A percentile compares a stretch with the other conserved stretches of the same genome.
These are phyloP conservation scores for Naegleria gruberi DNA, from an alignment of 208 protist genomes.

Conservation along the genomic window DNA sequence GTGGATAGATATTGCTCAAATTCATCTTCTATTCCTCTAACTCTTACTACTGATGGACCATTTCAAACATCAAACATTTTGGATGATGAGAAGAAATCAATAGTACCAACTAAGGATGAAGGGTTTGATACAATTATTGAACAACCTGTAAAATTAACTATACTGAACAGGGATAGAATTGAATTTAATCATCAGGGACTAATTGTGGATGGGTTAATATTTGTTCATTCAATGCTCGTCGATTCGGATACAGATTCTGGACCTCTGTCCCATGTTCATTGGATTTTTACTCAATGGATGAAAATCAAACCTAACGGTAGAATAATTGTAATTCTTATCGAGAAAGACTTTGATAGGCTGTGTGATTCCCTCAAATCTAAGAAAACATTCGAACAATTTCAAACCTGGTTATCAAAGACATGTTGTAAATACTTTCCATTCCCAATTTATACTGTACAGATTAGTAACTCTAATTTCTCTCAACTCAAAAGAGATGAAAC, in stretches of 20 bases:
- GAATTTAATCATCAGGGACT: background rate
- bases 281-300: background rate
- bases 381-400: background rate
- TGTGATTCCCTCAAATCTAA: background rate
- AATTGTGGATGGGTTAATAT: background rate
- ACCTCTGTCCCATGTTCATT: background rate
- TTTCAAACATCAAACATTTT: background rate
- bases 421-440: background rate
- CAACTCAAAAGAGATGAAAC: background rate
- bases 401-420: background rate
- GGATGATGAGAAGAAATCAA: background rate
- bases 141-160: background rate
- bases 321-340: background rate
- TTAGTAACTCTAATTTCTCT: background rate
- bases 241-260: no score
- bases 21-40: background rate
- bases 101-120: background rate
- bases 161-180: background rate
- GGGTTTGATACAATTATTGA: background rate
- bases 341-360: background rate
- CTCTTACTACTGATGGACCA: background rate
- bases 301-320: background rate
- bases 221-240: background rate
- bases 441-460: background rate
- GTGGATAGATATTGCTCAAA: background rate